Evolutionary conservation across 139 green algal species (phyloP).

Genomic region (Haematococcus lacustris): DNA sequence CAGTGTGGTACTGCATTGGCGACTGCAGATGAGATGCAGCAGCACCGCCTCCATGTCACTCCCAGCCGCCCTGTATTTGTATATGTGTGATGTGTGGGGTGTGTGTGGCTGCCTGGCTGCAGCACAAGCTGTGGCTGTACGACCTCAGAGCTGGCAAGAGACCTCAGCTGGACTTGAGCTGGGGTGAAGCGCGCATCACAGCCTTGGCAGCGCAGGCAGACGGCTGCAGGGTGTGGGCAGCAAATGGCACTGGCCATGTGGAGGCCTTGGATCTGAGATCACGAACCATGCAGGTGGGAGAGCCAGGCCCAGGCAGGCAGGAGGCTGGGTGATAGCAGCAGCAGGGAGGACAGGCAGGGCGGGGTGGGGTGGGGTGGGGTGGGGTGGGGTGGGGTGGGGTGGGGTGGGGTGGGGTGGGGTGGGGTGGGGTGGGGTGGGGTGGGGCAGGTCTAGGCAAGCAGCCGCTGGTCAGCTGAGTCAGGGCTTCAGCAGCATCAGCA

Average conservation of each 20-base stretch:
- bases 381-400: neutral
- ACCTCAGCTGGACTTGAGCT: constrained; percentile 50
- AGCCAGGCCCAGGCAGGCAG: neutral
- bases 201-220: constrained; percentile 27
- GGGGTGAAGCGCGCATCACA: constrained; percentile 45
- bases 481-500: neutral
- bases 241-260: constrained; percentile 48
- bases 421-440: neutral
- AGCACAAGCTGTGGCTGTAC: constrained; percentile 47
- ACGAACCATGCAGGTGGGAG: constrained; percentile 23
- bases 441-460: neutral
- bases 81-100: no score
- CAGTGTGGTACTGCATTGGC: neutral
- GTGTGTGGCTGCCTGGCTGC: no score
- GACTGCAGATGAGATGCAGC: neutral
- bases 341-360: neutral
- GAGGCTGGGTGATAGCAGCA: neutral
- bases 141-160: constrained; percentile 41
- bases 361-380: neutral
- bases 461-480: neutral
- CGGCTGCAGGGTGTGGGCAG: constrained; percentile 52
- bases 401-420: neutral
- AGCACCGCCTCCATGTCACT: neutral
- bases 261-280: constrained; percentile 47
- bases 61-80: neutral